phyloP scores from a whole-genome alignment of 352 stramenopile species.

The Globisporangium ultimum region DNA sequence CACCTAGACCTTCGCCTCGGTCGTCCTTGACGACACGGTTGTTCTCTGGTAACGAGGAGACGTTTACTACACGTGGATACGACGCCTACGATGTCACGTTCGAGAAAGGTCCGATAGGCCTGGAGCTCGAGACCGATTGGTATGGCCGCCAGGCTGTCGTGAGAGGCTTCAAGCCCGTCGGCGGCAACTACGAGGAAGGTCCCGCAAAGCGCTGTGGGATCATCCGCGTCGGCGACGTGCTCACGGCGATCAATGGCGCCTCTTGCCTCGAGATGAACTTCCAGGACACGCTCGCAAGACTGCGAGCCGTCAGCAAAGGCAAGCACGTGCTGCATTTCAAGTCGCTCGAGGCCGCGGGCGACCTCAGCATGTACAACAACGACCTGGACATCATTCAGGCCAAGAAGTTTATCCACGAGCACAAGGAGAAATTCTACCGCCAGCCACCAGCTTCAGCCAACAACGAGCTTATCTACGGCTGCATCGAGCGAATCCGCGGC shows the following conservation, averaged over 20 bases:
- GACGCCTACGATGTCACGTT: constrained; percentile 74
- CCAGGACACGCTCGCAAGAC: constrained; percentile 42
- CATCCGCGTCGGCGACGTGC: constrained; percentile 65
- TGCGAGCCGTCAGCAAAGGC: constrained; percentile 37
- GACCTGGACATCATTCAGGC: constrained; percentile 62
- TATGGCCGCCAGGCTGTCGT: constrained; percentile 70
- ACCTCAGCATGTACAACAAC: constrained; percentile 63
- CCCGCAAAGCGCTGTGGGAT: constrained; percentile 52
- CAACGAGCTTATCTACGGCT: constrained; percentile 53
- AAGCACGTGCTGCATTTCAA: constrained; percentile 73
- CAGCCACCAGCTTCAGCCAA: constrained; percentile 13
- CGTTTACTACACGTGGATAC: constrained; percentile 33
- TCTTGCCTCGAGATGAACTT: constrained; percentile 73
- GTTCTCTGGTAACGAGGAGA: constrained; percentile 9
- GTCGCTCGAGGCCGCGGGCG: constrained; percentile 55
- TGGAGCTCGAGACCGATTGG: constrained; percentile 74
- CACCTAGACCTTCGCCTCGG: not conserved
- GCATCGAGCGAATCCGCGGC: constrained; percentile 62
- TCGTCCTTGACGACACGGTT: constrained; percentile 9
- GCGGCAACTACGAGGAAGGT: constrained; percentile 37
- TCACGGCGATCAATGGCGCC: constrained; percentile 68
- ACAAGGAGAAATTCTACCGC: constrained; percentile 78
- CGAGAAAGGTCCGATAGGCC: constrained; percentile 50
- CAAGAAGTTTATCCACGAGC: constrained; percentile 70
- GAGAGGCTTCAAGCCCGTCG: constrained; percentile 56